Conservation (phyloP, 108 stramenopile species). For the Cyclostephanos invisitatus region DNA sequence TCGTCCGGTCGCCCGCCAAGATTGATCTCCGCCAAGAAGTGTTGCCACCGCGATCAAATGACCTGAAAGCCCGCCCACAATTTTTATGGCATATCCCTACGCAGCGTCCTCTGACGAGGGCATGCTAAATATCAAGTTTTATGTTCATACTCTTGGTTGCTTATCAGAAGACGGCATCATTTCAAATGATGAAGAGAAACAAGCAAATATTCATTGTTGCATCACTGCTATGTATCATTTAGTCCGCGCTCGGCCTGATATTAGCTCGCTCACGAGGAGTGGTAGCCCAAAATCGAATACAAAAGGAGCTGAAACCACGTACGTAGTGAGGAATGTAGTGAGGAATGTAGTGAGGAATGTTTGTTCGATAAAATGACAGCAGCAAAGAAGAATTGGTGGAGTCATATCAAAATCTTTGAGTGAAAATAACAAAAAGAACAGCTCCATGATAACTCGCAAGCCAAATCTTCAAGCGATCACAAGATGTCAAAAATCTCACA, state of each 20-base stretch:
- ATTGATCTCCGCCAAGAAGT: too few relatives aligned
- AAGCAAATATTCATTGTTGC: not conserved
- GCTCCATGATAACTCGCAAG: too few relatives aligned
- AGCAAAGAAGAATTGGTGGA: not conserved
- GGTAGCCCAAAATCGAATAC: not conserved
- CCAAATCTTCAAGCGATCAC: too few relatives aligned
- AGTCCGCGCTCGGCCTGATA: constrained; percentile 18
- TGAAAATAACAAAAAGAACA: too few relatives aligned
- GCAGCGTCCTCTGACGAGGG: constrained; percentile 27
- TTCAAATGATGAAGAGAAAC: not conserved
- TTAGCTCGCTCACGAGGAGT: not conserved
- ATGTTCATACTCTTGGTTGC: constrained; percentile 16
- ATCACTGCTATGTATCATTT: constrained; percentile 18
- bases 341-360: not conserved
- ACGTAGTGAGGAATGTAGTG: too few relatives aligned
- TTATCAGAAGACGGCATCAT: constrained; percentile 5
- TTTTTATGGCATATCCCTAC: constrained; percentile 20
- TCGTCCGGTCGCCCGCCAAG: constrained; percentile 15
- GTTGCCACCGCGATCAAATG: too few relatives aligned
- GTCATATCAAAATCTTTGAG: not conserved
- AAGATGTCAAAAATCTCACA: too few relatives aligned
- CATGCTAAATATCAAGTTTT: constrained; percentile 27
- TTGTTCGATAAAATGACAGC: not conserved
- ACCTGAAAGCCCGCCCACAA: constrained; percentile 25
- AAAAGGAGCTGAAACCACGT: too few relatives aligned